These are phyloP conservation scores for Plasmopara muralis DNA, from an alignment of 352 stramenopile species.

Conservation along the genomic window DNA sequence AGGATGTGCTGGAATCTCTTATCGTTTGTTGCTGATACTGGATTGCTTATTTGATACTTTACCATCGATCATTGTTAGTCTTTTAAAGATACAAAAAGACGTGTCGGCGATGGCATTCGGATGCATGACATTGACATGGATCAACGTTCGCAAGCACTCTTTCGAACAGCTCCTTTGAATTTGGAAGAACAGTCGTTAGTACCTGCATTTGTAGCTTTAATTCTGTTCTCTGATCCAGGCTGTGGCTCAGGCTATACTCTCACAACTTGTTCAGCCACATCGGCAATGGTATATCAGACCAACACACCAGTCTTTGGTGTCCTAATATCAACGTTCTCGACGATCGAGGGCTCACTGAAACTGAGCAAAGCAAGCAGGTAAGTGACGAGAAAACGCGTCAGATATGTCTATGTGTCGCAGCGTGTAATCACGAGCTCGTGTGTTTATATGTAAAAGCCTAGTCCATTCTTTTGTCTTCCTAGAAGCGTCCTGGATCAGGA, in stretches of 20 bases:
- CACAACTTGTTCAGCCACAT: conserved; percentile 19
- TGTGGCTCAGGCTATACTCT: conserved; percentile 17
- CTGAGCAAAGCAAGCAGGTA: conserved; percentile 21
- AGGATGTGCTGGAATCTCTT: background rate
- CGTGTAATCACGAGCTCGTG: background rate
- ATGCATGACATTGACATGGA: conserved; percentile 47
- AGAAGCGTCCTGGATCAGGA: background rate
- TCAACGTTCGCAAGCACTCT: conserved; percentile 25
- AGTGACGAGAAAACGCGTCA: background rate
- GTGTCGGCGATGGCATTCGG: conserved; percentile 50
- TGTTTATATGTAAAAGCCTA: conserved; percentile 10
- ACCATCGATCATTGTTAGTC: background rate
- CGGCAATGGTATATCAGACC: conserved; percentile 24
- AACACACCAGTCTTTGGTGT: conserved; percentile 29
- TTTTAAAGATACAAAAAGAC: conserved; percentile 14
- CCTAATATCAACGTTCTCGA: conserved; percentile 4
- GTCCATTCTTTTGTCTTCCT: conserved; percentile 15
- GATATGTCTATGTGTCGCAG: background rate
- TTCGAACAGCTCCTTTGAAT: conserved; percentile 29
- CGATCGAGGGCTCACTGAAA: conserved; percentile 12
- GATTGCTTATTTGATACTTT: background rate
- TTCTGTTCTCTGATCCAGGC: conserved; percentile 1
- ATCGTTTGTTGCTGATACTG: background rate
- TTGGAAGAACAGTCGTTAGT: conserved; percentile 33
- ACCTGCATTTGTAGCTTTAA: background rate